phyloP scores from a whole-genome alignment of 2,329 filamentous ascomycete genomes.

The Aspergillus fumigatiaffinis region DNA sequence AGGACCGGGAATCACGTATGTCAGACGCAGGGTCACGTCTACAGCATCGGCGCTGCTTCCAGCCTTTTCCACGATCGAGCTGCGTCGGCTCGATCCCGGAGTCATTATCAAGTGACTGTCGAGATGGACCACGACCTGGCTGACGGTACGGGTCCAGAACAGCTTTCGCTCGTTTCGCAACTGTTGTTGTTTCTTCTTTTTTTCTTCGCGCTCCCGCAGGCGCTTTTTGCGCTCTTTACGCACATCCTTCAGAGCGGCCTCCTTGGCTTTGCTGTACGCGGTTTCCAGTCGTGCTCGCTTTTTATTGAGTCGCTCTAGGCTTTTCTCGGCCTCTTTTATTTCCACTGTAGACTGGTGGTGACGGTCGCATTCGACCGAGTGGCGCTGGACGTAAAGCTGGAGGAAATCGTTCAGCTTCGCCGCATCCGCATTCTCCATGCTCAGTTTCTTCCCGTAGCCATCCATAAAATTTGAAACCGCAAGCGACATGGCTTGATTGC shows the following conservation, averaged over 20 bases:
- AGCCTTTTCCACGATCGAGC: conserved; percentile 17
- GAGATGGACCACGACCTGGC: conserved; percentile 34
- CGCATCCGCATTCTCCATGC: conserved; percentile 26
- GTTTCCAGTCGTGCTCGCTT: conserved; percentile 13
- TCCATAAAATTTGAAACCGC: conserved; percentile 31
- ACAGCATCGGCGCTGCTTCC: conserved; percentile 9
- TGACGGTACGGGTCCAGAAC: conserved; percentile 37
- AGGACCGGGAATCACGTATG: conserved; percentile 56
- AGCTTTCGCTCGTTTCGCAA: conserved; percentile 27
- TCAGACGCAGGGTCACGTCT: conserved; percentile 44
- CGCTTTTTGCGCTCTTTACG: conserved; percentile 23
- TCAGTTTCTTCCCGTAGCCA: conserved; percentile 29
- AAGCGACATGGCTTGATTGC: conserved; percentile 19
- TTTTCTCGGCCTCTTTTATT: conserved; percentile 22
- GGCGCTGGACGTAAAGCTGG: conserved; percentile 28
- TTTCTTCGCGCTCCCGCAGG: conserved; percentile 14
- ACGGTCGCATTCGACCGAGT: conserved; percentile 21
- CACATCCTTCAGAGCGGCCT: conserved; percentile 17
- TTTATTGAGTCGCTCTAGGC: conserved; percentile 15
- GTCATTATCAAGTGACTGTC: conserved; percentile 22
- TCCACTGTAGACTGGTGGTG: conserved; percentile 21
- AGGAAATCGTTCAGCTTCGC: conserved; percentile 33
- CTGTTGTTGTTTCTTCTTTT: conserved; percentile 12
- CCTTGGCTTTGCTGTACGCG: conserved; percentile 15
- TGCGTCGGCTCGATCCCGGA: conserved; percentile 13